These are phyloP conservation scores for Aureobasidium subglaciale DNA, from an alignment of 2,329 filamentous ascomycete species.

Conservation along the genomic window DNA sequence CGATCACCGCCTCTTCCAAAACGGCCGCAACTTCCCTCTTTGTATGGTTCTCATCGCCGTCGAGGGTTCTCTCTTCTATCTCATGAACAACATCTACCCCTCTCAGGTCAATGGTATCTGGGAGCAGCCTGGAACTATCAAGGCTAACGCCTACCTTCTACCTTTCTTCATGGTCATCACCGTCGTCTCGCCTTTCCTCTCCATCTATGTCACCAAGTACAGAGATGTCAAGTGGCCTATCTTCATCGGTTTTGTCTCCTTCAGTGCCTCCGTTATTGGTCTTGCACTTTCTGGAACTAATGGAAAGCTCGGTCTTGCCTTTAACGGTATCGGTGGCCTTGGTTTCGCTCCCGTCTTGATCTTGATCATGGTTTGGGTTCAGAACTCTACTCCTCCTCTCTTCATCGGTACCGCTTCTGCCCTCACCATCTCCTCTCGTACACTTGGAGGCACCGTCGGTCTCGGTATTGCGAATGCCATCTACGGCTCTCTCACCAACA, in stretches of 20 bases:
- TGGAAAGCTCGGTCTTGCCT: constrained; percentile 1
- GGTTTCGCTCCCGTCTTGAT: constrained; percentile 8
- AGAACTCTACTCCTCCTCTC: constrained; percentile 10
- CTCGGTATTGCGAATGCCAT: constrained; percentile 10
- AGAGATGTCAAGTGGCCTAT: constrained; percentile 11
- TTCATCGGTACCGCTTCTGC: constrained; percentile 12
- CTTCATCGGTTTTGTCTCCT: not conserved
- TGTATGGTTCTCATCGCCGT: constrained; percentile 9
- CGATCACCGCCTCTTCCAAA: constrained; percentile 10
- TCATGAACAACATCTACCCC: constrained; percentile 12
- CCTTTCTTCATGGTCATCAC: constrained; percentile 13
- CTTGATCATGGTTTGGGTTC: constrained; percentile 10
- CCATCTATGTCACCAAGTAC: constrained; percentile 6
- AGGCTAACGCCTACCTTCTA: constrained; percentile 1
- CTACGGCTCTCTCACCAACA: constrained; percentile 6
- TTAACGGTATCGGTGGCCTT: constrained; percentile 4
- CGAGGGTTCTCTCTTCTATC: constrained; percentile 4
- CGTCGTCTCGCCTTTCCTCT: constrained; percentile 1
- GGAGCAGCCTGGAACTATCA: constrained; percentile 7
- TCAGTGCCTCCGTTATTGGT: constrained; percentile 8
- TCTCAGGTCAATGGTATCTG: constrained; percentile 5
- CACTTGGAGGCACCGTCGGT: constrained; percentile 7
- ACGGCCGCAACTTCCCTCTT: constrained; percentile 10
- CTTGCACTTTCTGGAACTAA: not conserved
- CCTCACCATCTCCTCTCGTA: constrained; percentile 8